Conservation (phyloP, 1,284 basidiomycete genomes). For the Melanopsichium pennsylvanicum region DNA sequence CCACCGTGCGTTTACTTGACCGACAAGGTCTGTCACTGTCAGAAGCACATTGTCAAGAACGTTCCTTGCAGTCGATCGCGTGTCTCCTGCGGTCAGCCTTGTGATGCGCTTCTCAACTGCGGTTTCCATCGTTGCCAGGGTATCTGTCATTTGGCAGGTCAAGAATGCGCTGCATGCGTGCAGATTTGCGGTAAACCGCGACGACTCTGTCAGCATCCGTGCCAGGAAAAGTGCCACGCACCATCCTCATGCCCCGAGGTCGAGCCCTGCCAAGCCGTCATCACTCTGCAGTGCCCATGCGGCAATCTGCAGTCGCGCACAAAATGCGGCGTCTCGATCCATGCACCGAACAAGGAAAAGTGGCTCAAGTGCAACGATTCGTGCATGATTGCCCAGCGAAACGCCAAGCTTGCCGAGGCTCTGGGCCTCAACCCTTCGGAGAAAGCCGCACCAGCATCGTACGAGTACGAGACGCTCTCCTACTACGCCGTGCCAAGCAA, state of each 20-base stretch:
- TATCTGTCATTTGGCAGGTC: conserved; percentile 54
- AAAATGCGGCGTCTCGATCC: conserved; percentile 52
- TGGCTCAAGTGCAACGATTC: conserved; percentile 60
- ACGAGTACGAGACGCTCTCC: conserved; percentile 43
- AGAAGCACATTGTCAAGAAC: conserved; percentile 57
- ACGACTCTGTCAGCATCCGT: conserved; percentile 57
- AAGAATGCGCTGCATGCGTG: conserved; percentile 55
- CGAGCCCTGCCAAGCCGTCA: conserved; percentile 56
- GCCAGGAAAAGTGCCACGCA: conserved; percentile 59
- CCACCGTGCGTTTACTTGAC: conserved; percentile 64
- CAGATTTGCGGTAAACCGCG: conserved; percentile 61
- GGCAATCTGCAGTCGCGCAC: conserved; percentile 57
- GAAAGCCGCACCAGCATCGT: conserved; percentile 38
- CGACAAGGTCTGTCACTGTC: conserved; percentile 58
- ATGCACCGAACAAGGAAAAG: conserved; percentile 42
- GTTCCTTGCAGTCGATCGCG: conserved; percentile 59
- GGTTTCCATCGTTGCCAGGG: conserved; percentile 59
- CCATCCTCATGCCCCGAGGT: conserved; percentile 57
- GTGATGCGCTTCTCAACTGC: conserved; percentile 56
- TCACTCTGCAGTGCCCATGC: conserved; percentile 59
- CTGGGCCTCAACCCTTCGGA: conserved; percentile 56
- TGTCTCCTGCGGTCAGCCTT: conserved; percentile 58
- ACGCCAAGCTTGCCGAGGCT: conserved; percentile 62
- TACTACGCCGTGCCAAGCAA: conserved; percentile 50
- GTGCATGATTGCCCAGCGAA: conserved; percentile 62